phyloP scores from a whole-genome alignment of 306 rosid genomes.

The Cercis canadensis region DNA sequence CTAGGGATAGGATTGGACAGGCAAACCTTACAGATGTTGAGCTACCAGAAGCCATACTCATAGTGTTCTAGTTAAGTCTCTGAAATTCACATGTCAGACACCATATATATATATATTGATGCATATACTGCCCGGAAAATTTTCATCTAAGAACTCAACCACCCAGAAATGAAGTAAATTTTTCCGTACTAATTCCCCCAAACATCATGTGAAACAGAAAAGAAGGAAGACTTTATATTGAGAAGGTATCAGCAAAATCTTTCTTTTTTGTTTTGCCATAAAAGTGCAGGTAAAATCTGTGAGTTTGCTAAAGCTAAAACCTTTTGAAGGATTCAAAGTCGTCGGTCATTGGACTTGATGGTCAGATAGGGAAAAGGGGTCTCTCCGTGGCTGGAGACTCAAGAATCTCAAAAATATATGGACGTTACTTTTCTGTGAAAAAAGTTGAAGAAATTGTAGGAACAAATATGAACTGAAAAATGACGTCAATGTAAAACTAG shows the following conservation, averaged over 20 bases:
- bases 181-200: conserved; percentile 24
- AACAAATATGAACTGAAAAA: conserved; percentile 23
- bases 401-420: conserved; percentile 26
- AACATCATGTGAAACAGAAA: conserved; percentile 54
- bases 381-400: not conserved
- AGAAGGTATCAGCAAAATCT: conserved; percentile 4
- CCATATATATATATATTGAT: not conserved
- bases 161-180: conserved; percentile 28
- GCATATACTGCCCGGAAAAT: conserved; percentile 15
- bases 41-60: conserved; percentile 39
- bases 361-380: not conserved
- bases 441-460: conserved; percentile 11
- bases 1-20: too few species aligned
- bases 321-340: conserved; percentile 32
- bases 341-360: conserved; percentile 37
- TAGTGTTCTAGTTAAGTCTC: conserved; percentile 23
- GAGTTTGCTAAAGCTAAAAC: conserved; percentile 38
- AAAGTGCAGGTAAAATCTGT: conserved; percentile 46
- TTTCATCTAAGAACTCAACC: conserved; percentile 36
- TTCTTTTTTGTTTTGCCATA: conserved; percentile 10
- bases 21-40: conserved; percentile 65
- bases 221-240: conserved; percentile 24
- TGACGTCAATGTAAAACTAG: conserved; percentile 32
- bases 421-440: conserved; percentile 18
- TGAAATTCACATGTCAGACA: conserved; percentile 5